Conservation (phyloP, 2,329 filamentous ascomycete genomes). For the Rhynchosporium graminicola region DNA sequence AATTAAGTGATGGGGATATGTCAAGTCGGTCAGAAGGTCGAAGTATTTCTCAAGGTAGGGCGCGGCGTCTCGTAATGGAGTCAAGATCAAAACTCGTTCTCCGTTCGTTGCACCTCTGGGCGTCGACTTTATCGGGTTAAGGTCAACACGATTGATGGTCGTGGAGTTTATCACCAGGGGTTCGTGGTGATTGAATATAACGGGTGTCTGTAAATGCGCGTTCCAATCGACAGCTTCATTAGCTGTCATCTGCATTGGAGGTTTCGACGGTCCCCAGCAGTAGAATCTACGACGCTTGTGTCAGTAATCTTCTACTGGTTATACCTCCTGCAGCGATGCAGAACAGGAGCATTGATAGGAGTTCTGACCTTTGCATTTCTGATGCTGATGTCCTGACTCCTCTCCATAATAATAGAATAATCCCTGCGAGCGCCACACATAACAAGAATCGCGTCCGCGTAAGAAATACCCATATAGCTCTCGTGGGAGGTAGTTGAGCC, state of each 20-base stretch:
- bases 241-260: constrained; percentile 91
- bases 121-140: constrained; percentile 83
- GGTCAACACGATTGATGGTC: constrained; percentile 76
- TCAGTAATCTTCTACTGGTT: constrained; percentile 23
- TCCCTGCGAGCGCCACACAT: constrained; percentile 66
- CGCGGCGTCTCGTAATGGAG: constrained; percentile 87
- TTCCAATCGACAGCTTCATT: constrained; percentile 93
- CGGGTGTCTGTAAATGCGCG: constrained; percentile 83
- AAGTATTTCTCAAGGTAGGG: constrained; percentile 86
- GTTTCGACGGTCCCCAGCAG: constrained; percentile 92
- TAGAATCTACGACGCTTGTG: constrained; percentile 69
- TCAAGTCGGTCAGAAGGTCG: constrained; percentile 83
- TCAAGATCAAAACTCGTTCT: constrained; percentile 88
- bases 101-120: constrained; percentile 75
- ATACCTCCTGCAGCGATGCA: background rate
- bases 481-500: constrained; percentile 73
- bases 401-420: constrained; percentile 84
- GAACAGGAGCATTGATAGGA: constrained; percentile 9
- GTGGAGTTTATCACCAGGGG: constrained; percentile 81
- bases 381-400: constrained; percentile 77
- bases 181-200: constrained; percentile 94
- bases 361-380: constrained; percentile 81
- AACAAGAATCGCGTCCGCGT: constrained; percentile 78
- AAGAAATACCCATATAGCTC: constrained; percentile 69
- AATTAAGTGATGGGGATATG: constrained; percentile 93